Evolutionary conservation across 2,329 filamentous ascomycete species (phyloP).

Genomic region (Talaromyces albobiverticillius): DNA sequence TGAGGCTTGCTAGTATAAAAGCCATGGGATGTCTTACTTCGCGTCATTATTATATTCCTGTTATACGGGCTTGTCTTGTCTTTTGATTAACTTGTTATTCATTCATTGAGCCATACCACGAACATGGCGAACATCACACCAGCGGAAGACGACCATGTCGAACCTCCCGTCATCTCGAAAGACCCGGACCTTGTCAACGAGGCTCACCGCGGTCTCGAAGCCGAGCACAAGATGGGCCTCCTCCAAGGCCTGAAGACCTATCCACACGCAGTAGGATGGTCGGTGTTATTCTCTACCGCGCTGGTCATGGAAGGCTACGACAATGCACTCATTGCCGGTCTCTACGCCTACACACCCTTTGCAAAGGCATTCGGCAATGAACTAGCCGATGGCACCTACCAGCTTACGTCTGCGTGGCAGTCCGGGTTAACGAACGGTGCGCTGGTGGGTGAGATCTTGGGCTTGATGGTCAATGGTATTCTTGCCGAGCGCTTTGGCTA

Average conservation of each 20-base stretch:
- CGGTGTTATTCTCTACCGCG: slow-evolving; percentile 23
- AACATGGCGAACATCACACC: too few species aligned
- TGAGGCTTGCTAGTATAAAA: too few species aligned
- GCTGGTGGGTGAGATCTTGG: slow-evolving; percentile 62
- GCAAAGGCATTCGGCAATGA: neutral
- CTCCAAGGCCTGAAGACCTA: neutral
- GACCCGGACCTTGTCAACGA: slow-evolving; percentile 59
- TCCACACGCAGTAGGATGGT: slow-evolving; percentile 1
- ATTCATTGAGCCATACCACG: too few species aligned
- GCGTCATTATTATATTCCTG: too few species aligned
- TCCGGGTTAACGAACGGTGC: slow-evolving; percentile 47
- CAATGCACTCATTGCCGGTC: slow-evolving; percentile 30
- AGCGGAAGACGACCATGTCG: too few species aligned
- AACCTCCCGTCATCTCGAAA: too few species aligned
- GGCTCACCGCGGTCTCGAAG: neutral
- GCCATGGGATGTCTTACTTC: too few species aligned
- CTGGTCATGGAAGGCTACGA: slow-evolving; percentile 45
- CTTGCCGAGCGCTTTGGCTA: slow-evolving; percentile 62
- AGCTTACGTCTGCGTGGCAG: slow-evolving; percentile 31
- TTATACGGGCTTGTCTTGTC: too few species aligned
- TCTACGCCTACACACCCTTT: neutral
- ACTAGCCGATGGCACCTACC: slow-evolving; percentile 21
- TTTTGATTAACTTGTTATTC: too few species aligned
- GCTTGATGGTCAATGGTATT: slow-evolving; percentile 63
- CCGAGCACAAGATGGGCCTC: neutral